These are phyloP conservation scores for Tulasnella sp. DNA, from an alignment of 768 basidiomycete genomes.

Conservation along the genomic window DNA sequence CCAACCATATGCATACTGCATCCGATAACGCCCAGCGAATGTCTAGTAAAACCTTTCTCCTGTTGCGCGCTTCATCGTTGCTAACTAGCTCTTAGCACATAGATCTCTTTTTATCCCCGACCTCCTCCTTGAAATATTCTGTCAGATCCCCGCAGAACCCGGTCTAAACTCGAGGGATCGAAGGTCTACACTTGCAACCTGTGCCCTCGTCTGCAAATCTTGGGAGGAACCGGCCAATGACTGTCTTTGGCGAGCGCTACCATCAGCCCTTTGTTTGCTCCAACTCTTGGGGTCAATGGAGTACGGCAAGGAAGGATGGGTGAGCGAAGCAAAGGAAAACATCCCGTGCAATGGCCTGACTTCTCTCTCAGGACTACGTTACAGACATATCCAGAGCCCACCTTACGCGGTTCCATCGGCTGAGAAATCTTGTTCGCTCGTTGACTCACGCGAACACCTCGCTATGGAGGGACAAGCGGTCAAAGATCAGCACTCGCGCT, in stretches of 20 bases:
- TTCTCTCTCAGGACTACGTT: not conserved
- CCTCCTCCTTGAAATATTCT: not conserved
- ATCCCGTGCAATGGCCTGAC: not conserved
- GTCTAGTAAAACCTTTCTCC: not conserved
- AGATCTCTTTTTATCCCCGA: not conserved
- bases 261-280: not conserved
- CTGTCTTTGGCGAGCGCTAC: not conserved
- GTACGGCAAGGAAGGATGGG: not conserved
- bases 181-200: not conserved
- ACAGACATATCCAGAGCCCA: not conserved
- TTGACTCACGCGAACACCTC: not conserved
- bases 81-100: not conserved
- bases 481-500: not conserved
- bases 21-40: not conserved
- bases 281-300: not conserved
- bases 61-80: not conserved
- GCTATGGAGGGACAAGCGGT: not conserved
- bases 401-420: not conserved
- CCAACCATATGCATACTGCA: too few species aligned
- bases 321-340: not conserved
- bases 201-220: not conserved
- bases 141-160: not conserved
- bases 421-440: not conserved
- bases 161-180: not conserved
- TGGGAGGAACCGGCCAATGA: not conserved